Percentiles rank a stretch among this genome's conserved stretches.
Evolutionary conservation across 2,329 filamentous ascomycete genomes (phyloP).

Genomic region (Aspergillus latus): DNA sequence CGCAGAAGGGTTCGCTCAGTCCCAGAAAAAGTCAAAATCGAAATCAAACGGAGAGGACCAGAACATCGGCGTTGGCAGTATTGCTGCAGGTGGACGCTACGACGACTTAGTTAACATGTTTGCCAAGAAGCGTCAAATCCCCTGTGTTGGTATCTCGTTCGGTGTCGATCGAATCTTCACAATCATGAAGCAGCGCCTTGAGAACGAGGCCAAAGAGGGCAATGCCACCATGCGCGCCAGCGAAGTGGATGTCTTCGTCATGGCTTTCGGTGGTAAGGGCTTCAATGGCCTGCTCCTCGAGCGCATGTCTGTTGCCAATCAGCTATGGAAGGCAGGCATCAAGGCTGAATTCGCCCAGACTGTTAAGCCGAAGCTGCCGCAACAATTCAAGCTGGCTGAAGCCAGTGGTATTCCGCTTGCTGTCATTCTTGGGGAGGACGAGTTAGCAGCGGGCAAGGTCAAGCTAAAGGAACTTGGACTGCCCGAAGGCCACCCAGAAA

Average conservation of each 20-base stretch:
- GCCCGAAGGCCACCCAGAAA: conserved; percentile 79
- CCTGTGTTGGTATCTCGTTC: conserved; percentile 89
- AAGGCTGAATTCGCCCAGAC: conserved; percentile 91
- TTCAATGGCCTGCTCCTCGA: conserved; percentile 78
- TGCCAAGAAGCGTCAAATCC: conserved; percentile 77
- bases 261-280: conserved; percentile 88
- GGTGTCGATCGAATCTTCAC: conserved; percentile 95
- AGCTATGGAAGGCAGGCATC: conserved; percentile 82
- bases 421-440: conserved; percentile 87
- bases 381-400: conserved; percentile 91
- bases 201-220: conserved; percentile 59
- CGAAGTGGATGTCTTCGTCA: conserved; percentile 88
- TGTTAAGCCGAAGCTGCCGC: conserved; percentile 80
- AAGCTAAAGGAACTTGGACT: conserved; percentile 85
- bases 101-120: conserved; percentile 96
- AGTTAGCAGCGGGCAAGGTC: conserved; percentile 77
- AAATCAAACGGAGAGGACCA: conserved; percentile 66
- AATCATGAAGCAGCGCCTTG: conserved; percentile 77
- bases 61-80: conserved; percentile 79
- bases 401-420: conserved; percentile 75
- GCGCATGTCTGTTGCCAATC: conserved; percentile 75
- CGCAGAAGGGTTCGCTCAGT: conserved; percentile 25
- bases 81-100: conserved; percentile 87
- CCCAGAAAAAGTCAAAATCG: conserved; percentile 47
- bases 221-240: conserved; percentile 60